A percentile compares a stretch with the other conserved stretches of the same genome.
These are phyloP conservation scores for Luvunga scandens DNA, from an alignment of 345 rosid species.

Conservation along the genomic window DNA sequence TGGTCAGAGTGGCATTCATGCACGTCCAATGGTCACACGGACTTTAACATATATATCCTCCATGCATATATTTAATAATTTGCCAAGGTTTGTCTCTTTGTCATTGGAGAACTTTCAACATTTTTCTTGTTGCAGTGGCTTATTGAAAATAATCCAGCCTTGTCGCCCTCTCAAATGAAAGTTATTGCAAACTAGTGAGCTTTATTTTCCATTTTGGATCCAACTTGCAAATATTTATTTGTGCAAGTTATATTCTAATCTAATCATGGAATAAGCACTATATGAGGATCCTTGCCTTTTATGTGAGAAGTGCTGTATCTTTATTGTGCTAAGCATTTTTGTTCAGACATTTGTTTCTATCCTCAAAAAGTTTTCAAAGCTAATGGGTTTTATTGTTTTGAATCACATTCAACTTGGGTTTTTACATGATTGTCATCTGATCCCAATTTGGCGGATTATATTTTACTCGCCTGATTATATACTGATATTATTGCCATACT, in stretches of 20 bases:
- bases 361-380: background rate
- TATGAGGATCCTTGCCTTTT: background rate
- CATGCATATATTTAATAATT: background rate
- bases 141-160: background rate
- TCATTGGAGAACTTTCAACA: background rate
- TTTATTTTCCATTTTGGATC: background rate
- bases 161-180: background rate
- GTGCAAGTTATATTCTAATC: background rate
- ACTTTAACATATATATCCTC: background rate
- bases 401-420: background rate
- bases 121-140: background rate
- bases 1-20: background rate
- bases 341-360: background rate
- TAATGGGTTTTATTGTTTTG: background rate
- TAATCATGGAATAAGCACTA: background rate
- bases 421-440: background rate
- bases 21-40: background rate
- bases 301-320: background rate
- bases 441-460: background rate
- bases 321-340: background rate
- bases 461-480: conserved; percentile 13
- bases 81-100: background rate
- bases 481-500: conserved; percentile 8
- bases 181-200: background rate
- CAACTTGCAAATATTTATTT: background rate